A percentile compares a stretch with the other conserved stretches of the same genome.
Evolutionary conservation across 2,329 filamentous ascomycete genomes (phyloP).

Genomic region (Capronia coronata): DNA sequence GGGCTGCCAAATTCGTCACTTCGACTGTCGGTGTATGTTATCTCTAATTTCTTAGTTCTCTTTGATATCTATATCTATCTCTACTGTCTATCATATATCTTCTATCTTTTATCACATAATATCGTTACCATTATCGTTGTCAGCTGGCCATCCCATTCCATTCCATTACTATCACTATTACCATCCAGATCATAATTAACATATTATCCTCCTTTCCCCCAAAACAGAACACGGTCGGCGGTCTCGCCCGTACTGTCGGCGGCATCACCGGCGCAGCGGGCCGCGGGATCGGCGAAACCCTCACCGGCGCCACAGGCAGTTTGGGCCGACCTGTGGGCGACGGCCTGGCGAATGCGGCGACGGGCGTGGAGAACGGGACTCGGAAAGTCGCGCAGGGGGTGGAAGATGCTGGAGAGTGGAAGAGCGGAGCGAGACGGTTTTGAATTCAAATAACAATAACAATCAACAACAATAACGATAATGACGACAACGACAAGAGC

Average conservation of each 20-base stretch:
- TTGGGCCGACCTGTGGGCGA: constrained; percentile 52
- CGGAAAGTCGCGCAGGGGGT: constrained; percentile 48
- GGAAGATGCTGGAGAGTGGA: constrained; percentile 54
- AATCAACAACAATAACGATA: background rate
- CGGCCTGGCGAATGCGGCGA: constrained; percentile 48
- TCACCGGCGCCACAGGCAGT: constrained; percentile 50
- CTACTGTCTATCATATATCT: background rate
- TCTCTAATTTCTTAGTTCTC: background rate
- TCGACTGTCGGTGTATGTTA: constrained; percentile 43
- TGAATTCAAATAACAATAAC: too few relatives aligned
- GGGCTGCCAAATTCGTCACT: constrained; percentile 50
- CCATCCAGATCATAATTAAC: too few relatives aligned
- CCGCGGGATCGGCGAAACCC: constrained; percentile 53
- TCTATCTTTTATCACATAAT: too few relatives aligned
- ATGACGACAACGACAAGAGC: background rate
- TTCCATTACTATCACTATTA: too few relatives aligned
- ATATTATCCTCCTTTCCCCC: background rate
- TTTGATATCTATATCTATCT: background rate
- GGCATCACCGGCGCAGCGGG: constrained; percentile 52
- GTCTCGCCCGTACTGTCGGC: constrained; percentile 48
- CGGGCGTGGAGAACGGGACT: constrained; percentile 49
- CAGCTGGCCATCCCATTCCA: too few relatives aligned
- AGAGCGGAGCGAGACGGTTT: constrained; percentile 18
- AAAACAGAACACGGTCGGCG: constrained; percentile 48
- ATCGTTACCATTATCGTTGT: too few relatives aligned